phyloP scores from a whole-genome alignment of 208 protist species.

The Leishmania martiniquensis region DNA sequence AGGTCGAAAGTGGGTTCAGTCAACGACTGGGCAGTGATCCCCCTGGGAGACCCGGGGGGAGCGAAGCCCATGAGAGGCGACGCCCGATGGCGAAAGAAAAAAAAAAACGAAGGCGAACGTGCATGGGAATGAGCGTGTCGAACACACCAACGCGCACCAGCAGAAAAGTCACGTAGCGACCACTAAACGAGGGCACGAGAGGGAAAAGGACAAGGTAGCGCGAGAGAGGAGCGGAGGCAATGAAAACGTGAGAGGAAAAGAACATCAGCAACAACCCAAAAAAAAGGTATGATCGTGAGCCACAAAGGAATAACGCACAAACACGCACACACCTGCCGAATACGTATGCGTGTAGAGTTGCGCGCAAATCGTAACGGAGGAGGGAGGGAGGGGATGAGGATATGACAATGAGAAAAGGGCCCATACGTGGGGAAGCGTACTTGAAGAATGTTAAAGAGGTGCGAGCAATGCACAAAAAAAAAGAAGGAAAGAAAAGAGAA shows the following conservation, averaged over 20 bases:
- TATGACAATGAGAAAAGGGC: conserved; percentile 6
- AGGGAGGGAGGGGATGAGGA: not conserved
- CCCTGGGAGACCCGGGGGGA: not conserved
- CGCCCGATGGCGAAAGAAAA: too few species aligned
- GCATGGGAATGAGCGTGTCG: not conserved
- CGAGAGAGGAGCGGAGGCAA: not conserved
- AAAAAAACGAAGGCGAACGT: not conserved
- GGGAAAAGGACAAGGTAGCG: not conserved
- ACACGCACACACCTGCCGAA: not conserved
- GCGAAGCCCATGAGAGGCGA: not conserved
- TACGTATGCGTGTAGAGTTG: conserved; percentile 1
- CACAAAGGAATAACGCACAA: conserved; percentile 5
- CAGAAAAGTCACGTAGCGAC: not conserved
- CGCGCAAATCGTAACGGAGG: not conserved
- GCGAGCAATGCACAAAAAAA: not conserved
- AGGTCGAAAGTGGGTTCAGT: not conserved
- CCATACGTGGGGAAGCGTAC: not conserved
- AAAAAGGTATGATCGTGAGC: conserved; percentile 2
- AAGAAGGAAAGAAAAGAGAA: not conserved
- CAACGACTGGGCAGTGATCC: not conserved
- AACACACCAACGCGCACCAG: not conserved
- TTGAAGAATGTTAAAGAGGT: conserved; percentile 1
- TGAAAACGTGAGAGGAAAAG: not conserved
- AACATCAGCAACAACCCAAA: too few species aligned
- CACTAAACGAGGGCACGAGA: not conserved